phyloP scores from a whole-genome alignment of 1,139 yeast genomes.

The Saccharomyces hybrid region DNA sequence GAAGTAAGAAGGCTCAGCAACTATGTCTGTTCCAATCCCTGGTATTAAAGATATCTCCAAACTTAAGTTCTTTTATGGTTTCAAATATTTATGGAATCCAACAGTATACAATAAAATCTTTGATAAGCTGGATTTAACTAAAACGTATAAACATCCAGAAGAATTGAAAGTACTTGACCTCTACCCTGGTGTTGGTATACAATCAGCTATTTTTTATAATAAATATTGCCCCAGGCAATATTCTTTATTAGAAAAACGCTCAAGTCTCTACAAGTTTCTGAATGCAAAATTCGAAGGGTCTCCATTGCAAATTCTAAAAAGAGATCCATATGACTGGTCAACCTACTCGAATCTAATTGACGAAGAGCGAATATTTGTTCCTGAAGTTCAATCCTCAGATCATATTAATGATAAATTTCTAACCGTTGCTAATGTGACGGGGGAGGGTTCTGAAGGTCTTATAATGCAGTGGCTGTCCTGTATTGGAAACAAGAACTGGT shows the following conservation, averaged over 20 bases:
- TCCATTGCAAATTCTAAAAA: conserved; percentile 32
- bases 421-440: conserved; percentile 57
- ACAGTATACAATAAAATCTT: conserved; percentile 16
- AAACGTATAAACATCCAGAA: conserved; percentile 39
- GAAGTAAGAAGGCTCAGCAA: neutral
- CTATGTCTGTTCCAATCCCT: conserved; percentile 12
- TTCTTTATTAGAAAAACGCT: conserved; percentile 47
- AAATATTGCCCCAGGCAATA: conserved; percentile 54
- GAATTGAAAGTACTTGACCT: conserved; percentile 56
- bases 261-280: conserved; percentile 36
- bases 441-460: conserved; percentile 54
- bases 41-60: conserved; percentile 8
- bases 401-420: conserved; percentile 57
- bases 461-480: conserved; percentile 73
- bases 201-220: conserved; percentile 45
- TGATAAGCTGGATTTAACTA: conserved; percentile 30
- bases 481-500: conserved; percentile 64
- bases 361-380: conserved; percentile 37
- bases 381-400: conserved; percentile 37
- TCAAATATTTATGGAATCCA: conserved; percentile 33
- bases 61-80: conserved; percentile 21
- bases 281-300: conserved; percentile 9
- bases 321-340: conserved; percentile 57
- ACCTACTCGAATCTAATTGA: conserved; percentile 43
- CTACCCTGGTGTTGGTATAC: conserved; percentile 50